Evolutionary conservation across 1,284 basidiomycete genomes (phyloP), one percentile per base, ranked within the genome.

Genomic region (Fomitopsis schrenkii): DNA sequence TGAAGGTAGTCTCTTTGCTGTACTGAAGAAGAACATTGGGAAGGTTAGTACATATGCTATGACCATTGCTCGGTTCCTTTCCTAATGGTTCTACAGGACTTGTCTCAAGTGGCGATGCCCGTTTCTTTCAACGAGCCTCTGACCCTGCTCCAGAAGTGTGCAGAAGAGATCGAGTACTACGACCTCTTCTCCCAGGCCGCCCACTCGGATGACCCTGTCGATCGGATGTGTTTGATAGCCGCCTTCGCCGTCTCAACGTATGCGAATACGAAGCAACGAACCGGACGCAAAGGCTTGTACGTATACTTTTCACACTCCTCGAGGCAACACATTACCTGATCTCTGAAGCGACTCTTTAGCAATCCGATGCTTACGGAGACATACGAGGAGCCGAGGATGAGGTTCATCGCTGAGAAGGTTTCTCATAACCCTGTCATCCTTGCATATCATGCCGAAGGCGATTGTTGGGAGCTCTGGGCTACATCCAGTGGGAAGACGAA

Each of bases 1-100:
- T 62, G 95, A 97, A 76, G 91, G 93, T 4, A 94, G 91, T 66
- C 76, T 97, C 46, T 93, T 97, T 68, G 78, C 88, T 1, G 87
- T 97, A 61, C 76, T 97, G 58, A 94, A 94, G 77, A 97, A 95
- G 77, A 97, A 95, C 70, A 90, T 97, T 55, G 94, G 94, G 60
- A 95, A 95, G 80, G 92, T 91, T 64, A 15, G 48, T 50, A 3
- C 2, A 60, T 73, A 59, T 40, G 28, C 53, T 26, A 12, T 33
- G 22, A 14, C 54, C 45, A n/a, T 5, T 42, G 33, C 33, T 58
- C 42, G 48, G 28, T 54, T 41, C 55, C 22, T 40, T 35, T 57
- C 28, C 42, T 52, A 57, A 1, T 33, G 19, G 26, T 55, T 41
- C 59, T 26, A 38, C 63, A 94, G 93, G 93, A 95, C 74, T 77